Conservation (phyloP, 345 rosid genomes). For the Turritis glabra region DNA sequence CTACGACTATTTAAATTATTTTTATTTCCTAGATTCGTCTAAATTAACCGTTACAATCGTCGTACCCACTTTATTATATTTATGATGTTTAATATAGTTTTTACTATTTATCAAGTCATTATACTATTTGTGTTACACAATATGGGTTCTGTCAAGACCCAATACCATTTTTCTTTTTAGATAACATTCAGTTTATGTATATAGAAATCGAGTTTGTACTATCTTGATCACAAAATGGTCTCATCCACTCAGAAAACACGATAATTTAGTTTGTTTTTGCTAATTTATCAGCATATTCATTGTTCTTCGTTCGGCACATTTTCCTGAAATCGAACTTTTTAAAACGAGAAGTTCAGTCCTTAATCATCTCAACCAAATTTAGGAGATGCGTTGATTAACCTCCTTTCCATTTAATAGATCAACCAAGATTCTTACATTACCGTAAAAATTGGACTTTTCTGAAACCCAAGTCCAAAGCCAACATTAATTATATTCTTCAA, state of each 20-base stretch:
- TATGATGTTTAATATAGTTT: background rate
- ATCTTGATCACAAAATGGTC: background rate
- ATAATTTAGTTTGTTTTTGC: background rate
- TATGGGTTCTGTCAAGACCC: background rate
- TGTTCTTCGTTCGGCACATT: background rate
- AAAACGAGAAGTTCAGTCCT: too few species aligned
- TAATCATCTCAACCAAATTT: too few species aligned
- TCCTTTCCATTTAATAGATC: background rate
- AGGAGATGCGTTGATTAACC: background rate
- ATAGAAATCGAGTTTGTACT: background rate
- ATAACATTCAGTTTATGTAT: background rate
- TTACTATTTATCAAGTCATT: background rate
- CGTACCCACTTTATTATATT: constrained; percentile 7
- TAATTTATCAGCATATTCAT: background rate
- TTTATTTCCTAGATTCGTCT: constrained; percentile 16
- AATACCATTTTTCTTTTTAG: too few species aligned
- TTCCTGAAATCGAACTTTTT: too few species aligned
- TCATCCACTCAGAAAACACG: background rate
- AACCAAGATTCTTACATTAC: constrained; percentile 3
- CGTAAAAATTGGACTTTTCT: background rate
- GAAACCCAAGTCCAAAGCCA: constrained; percentile 9
- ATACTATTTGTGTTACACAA: background rate
- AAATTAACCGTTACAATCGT: background rate
- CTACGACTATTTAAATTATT: background rate
- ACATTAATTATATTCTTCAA: constrained; percentile 7